These are phyloP conservation scores for Phytophthora parvispora DNA, from an alignment of 352 stramenopile species.

Conservation along the genomic window DNA sequence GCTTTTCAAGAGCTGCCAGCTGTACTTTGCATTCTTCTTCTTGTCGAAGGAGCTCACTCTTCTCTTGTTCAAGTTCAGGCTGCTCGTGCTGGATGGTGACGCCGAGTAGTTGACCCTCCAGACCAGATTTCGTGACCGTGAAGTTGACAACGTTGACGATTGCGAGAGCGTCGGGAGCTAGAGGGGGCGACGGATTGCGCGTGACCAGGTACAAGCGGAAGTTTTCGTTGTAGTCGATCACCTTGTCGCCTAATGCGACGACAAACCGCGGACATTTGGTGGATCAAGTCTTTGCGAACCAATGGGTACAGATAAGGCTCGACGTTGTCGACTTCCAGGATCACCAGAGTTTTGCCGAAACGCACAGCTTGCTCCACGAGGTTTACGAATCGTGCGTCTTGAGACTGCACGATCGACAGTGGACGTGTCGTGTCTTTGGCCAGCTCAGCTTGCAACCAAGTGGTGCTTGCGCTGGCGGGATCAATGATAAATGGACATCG, in stretches of 20 bases:
- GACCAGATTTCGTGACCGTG: slow-evolving; percentile 94
- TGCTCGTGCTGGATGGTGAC: slow-evolving; percentile 96
- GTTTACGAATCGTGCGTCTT: slow-evolving; percentile 92
- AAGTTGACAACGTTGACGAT: slow-evolving; percentile 97
- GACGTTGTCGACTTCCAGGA: slow-evolving; percentile 94
- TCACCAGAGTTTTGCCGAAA: slow-evolving; percentile 97
- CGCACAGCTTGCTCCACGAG: slow-evolving; percentile 95
- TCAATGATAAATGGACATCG: slow-evolving; percentile 97
- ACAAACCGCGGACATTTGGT: slow-evolving; percentile 94
- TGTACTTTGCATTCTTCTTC: slow-evolving; percentile 97
- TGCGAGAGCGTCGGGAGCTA: slow-evolving; percentile 90
- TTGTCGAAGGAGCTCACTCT: slow-evolving; percentile 92
- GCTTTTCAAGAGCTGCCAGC: slow-evolving; percentile 93
- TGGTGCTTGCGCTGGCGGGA: slow-evolving; percentile 87
- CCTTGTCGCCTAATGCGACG: slow-evolving; percentile 93
- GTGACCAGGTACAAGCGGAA: slow-evolving; percentile 95
- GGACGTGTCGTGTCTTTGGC: slow-evolving; percentile 86
- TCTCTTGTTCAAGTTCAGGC: slow-evolving; percentile 94
- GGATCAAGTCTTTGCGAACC: slow-evolving; percentile 90
- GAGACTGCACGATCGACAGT: slow-evolving; percentile 89
- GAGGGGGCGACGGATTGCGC: slow-evolving; percentile 88
- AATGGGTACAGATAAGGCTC: slow-evolving; percentile 96
- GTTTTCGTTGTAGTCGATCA: slow-evolving; percentile 97
- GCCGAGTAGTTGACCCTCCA: slow-evolving; percentile 95
- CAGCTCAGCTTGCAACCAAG: slow-evolving; percentile 93